A percentile compares a stretch with the other conserved stretches of the same genome.
Evolutionary conservation across 768 basidiomycete species (phyloP).

Genomic region (Pisolithus marmoratus): DNA sequence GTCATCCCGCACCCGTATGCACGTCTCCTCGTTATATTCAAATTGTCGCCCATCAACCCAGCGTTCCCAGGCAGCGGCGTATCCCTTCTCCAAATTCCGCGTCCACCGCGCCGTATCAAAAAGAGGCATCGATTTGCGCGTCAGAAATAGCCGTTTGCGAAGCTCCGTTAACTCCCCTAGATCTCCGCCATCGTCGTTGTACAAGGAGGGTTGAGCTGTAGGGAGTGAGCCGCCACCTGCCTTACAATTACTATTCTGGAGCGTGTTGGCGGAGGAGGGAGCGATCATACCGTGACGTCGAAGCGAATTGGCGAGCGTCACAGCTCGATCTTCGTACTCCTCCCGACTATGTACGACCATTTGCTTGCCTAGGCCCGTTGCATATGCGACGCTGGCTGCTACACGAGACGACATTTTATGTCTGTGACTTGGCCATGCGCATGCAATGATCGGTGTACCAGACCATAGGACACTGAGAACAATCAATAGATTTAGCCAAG

Average conservation of each 20-base stretch:
- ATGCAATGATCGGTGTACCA: constrained; percentile 46
- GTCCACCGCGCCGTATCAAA: constrained; percentile 48
- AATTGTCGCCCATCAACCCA: constrained; percentile 41
- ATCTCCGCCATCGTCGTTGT: no score
- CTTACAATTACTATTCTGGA: neutral
- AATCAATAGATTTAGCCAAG: neutral
- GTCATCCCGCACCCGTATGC: constrained; percentile 27
- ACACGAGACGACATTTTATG: constrained; percentile 50
- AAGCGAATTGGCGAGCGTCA: constrained; percentile 32
- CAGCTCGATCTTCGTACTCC: constrained; percentile 43
- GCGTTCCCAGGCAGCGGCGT: constrained; percentile 38
- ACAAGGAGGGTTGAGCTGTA: no score
- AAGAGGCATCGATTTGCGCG: constrained; percentile 37
- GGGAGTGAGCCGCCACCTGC: no score
- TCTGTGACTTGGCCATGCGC: constrained; percentile 36
- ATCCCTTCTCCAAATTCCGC: constrained; percentile 41
- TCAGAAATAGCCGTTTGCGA: constrained; percentile 36
- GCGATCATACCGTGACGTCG: constrained; percentile 7
- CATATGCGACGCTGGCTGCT: constrained; percentile 41
- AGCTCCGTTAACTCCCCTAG: constrained; percentile 35
- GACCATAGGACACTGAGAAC: constrained; percentile 43
- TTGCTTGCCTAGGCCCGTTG: constrained; percentile 41
- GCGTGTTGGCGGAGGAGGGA: neutral
- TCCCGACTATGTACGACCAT: constrained; percentile 41
- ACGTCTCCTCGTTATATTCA: constrained; percentile 28